phyloP scores from a whole-genome alignment of 306 rosid genomes.

The Hylodesmum podocarpum region DNA sequence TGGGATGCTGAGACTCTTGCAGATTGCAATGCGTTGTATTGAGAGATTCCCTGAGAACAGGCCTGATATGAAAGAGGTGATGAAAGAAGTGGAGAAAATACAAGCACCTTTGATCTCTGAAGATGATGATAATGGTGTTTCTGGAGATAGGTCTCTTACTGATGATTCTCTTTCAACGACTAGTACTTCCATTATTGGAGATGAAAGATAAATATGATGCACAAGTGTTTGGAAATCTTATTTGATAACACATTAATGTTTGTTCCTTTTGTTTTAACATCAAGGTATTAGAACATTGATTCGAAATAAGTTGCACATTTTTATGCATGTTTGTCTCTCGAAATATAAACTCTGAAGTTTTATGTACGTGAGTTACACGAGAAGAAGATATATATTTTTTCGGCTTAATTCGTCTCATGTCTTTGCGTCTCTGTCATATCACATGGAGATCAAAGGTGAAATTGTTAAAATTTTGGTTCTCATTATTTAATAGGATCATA shows the following conservation, averaged over 20 bases:
- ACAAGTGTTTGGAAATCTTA: not conserved
- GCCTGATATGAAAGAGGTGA: conserved; percentile 67
- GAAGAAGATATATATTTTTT: not conserved
- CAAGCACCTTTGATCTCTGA: conserved; percentile 25
- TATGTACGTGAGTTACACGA: not conserved
- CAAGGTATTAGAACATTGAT: not conserved
- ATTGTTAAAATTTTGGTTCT: not conserved
- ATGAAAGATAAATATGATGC: conserved; percentile 35
- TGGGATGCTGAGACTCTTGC: conserved; percentile 70
- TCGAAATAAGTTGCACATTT: conserved; percentile 9
- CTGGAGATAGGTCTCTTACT: conserved; percentile 51
- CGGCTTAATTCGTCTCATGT: not conserved
- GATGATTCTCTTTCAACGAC: conserved; percentile 60
- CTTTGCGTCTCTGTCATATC: not conserved
- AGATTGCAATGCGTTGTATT: conserved; percentile 66
- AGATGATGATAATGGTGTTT: conserved; percentile 50
- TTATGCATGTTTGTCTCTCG: not conserved
- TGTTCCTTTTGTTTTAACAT: conserved; percentile 13
- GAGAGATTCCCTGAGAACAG: conserved; percentile 63
- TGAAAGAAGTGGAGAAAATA: conserved; percentile 57
- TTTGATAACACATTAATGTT: not conserved
- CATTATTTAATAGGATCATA: not conserved
- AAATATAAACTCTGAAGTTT: not conserved
- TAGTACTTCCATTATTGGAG: conserved; percentile 36
- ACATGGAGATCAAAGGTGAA: not conserved